Evolutionary conservation across 192 early-diverging fungal species (phyloP), one percentile per base, ranked within the genome.

Genomic region (Oehlia diaphana): DNA sequence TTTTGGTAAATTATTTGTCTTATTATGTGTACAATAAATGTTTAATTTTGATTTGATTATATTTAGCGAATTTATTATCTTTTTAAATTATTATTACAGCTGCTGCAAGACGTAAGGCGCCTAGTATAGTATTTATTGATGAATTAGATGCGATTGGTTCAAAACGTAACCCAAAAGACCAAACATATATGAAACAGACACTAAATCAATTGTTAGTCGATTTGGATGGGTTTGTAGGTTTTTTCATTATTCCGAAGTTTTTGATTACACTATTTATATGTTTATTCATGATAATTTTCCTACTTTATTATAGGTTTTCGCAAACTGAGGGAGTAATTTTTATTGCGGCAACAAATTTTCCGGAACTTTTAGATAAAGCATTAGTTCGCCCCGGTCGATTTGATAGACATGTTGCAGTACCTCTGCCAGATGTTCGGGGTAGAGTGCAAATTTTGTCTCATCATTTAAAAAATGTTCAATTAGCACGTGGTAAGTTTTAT

Each of bases 181-280:
- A 98, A 83, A 93, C 92, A 6, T 96, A 97, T 78, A 97, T 97
- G 94, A 94, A 96, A 78, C 97, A 99, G 83, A 99, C 98, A 7
- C 91, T 99, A 9, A 99, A 99, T 82, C 98, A 99, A 84, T 86
- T 99, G 53, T 86, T 99, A 39, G 98, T 99, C n/a, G 97, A 99
- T 79, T 88, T 99, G 23, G 98, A 99, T 83, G 98, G 98, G 82
- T 84, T 78, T 23, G 82, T 72, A 63, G 23, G 31, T 84, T 35
- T 44, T 23, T 7, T 74, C n/a, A 10, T 72, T 16, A 44, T 49
- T 42, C 49, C 10, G 21, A 0, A 61, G 33, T n/a, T 63, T 42
- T 42, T 26, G 4, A 6, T 62, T 14, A 39, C 35, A 37, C 39
- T 21, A 50, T 62, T 28, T 9, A 4, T 76, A 49, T 9, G 16